These are phyloP conservation scores for Pseudocercospora musae DNA, from an alignment of 2,329 filamentous ascomycete genomes.

Conservation along the genomic window DNA sequence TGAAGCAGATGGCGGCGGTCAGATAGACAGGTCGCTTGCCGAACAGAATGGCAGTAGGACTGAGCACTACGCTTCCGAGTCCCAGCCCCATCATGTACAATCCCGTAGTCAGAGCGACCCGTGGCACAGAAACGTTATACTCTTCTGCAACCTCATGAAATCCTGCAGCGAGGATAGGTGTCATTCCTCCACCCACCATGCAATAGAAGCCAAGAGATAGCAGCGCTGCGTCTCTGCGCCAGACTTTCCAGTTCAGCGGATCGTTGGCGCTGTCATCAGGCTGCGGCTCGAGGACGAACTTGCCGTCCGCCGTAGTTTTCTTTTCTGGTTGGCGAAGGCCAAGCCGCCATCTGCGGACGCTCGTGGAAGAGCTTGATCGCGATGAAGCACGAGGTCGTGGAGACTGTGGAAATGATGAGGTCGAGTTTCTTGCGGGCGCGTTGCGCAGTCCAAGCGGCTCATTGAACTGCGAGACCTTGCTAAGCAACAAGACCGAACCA, in stretches of 20 bases:
- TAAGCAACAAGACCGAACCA: conserved; percentile 60
- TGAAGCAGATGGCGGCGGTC: conserved; percentile 70
- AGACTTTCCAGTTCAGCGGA: conserved; percentile 84
- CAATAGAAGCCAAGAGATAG: conserved; percentile 86
- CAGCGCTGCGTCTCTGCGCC: conserved; percentile 75
- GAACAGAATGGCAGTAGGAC: conserved; percentile 84
- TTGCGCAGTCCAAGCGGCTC: conserved; percentile 60
- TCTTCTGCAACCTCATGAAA: conserved; percentile 74
- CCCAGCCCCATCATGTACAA: conserved; percentile 93
- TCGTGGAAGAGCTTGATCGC: conserved; percentile 16
- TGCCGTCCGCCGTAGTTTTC: conserved; percentile 77
- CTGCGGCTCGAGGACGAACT: conserved; percentile 85
- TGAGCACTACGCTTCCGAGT: conserved; percentile 76
- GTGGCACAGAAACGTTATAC: conserved; percentile 64
- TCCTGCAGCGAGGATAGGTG: conserved; percentile 81
- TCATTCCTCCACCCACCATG: conserved; percentile 90
- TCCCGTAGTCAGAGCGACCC: conserved; percentile 82
- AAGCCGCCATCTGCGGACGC: conserved; percentile 13
- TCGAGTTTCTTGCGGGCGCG: conserved; percentile 59
- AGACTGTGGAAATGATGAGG: conserved; percentile 44
- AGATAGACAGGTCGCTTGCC: conserved; percentile 93
- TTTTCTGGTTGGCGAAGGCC: conserved; percentile 39
- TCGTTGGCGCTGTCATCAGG: conserved; percentile 89
- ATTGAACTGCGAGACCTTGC: conserved; percentile 55
- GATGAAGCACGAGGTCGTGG: conserved; percentile 28